Evolutionary conservation across 805 yeast species (phyloP).

Genomic region (Candida xiaguanensis): DNA sequence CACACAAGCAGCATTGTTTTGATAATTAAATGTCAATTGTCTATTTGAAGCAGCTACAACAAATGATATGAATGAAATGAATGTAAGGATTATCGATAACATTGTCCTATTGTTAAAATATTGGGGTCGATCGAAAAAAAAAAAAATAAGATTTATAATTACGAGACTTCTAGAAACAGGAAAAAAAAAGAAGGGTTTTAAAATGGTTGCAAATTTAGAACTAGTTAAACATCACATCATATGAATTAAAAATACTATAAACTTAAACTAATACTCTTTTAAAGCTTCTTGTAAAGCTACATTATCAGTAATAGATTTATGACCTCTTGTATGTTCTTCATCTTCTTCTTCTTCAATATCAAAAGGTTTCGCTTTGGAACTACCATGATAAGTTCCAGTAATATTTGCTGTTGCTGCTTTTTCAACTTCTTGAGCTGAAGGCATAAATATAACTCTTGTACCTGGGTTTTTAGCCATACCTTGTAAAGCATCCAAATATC

Average conservation of each 20-base stretch:
- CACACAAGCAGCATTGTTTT: conserved; percentile 11
- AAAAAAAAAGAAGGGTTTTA: not conserved
- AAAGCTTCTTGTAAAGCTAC: conserved; percentile 33
- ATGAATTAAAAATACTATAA: not conserved
- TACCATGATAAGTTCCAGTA: conserved; percentile 3
- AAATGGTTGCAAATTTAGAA: too few species aligned
- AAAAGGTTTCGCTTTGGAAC: conserved; percentile 10
- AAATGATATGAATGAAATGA: not conserved
- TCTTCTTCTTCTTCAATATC: conserved; percentile 22
- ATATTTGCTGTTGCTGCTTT: conserved; percentile 28
- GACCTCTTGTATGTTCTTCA: conserved; percentile 12
- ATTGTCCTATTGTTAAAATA: not conserved
- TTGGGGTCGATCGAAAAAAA: conserved; percentile 2
- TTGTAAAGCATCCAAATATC: conserved; percentile 78
- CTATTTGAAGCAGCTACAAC: conserved; percentile 4
- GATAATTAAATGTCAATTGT: conserved; percentile 7
- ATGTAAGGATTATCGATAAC: not conserved
- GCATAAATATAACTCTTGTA: conserved; percentile 74
- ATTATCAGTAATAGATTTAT: conserved; percentile 18
- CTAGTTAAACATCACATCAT: not conserved
- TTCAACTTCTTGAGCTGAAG: conserved; percentile 45
- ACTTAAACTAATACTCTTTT: not conserved
- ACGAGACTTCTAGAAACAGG: not conserved
- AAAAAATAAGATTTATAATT: not conserved
- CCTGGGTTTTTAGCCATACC: conserved; percentile 60